Base-by-base conservation (phyloP, 1,284 basidiomycete genomes). In the Tilletia indica region DNA sequence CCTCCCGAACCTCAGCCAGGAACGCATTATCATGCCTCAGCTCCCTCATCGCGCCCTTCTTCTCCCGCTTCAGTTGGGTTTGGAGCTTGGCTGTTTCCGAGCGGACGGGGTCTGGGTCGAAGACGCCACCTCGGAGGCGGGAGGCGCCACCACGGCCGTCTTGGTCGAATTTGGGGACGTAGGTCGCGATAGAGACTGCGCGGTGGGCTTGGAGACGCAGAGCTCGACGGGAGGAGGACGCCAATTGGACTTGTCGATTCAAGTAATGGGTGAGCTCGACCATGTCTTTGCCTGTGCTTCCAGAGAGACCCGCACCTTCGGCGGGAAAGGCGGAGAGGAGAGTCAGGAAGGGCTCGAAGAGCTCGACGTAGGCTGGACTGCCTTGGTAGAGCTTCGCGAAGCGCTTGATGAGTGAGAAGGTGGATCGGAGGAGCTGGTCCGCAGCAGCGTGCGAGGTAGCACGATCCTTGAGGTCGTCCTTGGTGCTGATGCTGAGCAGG, bases 41-140 rank as follows among this genome's bases (percentile, higher is more conserved):
- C 83, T 99, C 97, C 70, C 96, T 89, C 74, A 99, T 94, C 1
- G 97, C 97, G 45, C 97, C 95, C 87, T 98, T 99, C 83, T 89
- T 88, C 87, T 99, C 97, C 86, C 98, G 92, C 86, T 97, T 97
- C 87, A 94, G 91, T 84, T 96, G 89, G 48, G 90, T 89, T 68
- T 92, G 91, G 79, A 99, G 86, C 86, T 99, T 99, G 74, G 90
- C 86, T 0, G 90, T 89, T 76, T 93, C 92, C 78, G 93, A 94
- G 61, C 93, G 90, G 82, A 97, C 94, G 2, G 97, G 95, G 85
- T 99, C 96, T 56, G 90, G 92, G 21, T 93, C 93, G 61, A 90
- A 91, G 61, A 64, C 61, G 16, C 61, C 61, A 3, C 61, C 61
- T 34, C 61, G 61, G 9, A 64, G 61, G 21, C 61, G 61, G 61